Percentiles rank a stretch among this genome's conserved stretches.
These are phyloP conservation scores for Coprinellus micaceus DNA, from an alignment of 768 basidiomycete species.

Conservation along the genomic window DNA sequence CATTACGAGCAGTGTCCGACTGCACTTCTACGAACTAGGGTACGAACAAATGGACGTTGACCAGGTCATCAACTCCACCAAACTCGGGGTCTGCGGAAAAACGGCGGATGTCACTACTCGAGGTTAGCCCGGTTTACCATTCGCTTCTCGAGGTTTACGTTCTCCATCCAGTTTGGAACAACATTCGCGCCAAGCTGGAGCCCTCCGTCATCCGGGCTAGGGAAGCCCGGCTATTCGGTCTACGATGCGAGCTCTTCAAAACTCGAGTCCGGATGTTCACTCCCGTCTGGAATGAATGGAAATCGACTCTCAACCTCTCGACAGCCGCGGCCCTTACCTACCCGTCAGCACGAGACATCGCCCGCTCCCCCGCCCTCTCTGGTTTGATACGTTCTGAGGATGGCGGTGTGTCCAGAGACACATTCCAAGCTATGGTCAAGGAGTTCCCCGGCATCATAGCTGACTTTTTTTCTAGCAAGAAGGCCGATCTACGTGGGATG, in stretches of 20 bases:
- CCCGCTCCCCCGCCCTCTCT: neutral
- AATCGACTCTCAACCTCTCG: neutral
- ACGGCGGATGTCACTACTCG: neutral
- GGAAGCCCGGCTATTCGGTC: neutral
- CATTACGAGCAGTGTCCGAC: neutral
- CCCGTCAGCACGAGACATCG: neutral
- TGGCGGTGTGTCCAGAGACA: neutral
- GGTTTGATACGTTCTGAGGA: neutral
- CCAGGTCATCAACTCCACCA: neutral
- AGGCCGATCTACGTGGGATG: neutral
- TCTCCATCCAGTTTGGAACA: neutral
- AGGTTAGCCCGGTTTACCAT: too few relatives aligned
- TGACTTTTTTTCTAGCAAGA: neutral
- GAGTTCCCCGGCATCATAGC: neutral
- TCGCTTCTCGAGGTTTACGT: neutral
- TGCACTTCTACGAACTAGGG: neutral
- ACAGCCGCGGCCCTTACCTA: neutral
- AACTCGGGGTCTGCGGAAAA: neutral
- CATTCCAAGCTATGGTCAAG: neutral
- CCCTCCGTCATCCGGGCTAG: neutral
- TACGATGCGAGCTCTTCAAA: neutral
- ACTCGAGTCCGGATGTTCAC: neutral
- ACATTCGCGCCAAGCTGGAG: neutral
- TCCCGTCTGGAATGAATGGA: neutral
- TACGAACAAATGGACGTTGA: neutral